These are phyloP conservation scores for Pugionium cornutum DNA, from an alignment of 345 rosid species.

Conservation along the genomic window DNA sequence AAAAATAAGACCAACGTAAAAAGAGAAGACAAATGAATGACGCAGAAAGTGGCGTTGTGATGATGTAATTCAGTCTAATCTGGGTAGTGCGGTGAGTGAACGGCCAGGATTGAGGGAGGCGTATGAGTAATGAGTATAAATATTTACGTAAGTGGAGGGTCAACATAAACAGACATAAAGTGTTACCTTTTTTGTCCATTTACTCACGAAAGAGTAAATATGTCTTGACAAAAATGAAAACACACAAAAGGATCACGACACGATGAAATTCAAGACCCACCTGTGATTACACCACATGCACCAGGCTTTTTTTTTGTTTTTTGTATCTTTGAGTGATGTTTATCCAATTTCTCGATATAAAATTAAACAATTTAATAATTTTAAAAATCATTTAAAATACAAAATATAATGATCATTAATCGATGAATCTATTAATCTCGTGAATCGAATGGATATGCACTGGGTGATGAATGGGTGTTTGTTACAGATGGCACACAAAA, in stretches of 20 bases:
- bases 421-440: background rate
- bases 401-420: too few relatives aligned
- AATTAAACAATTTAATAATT: too few relatives aligned
- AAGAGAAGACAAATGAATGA: slow-evolving; percentile 9
- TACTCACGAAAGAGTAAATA: slow-evolving; percentile 30
- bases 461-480: slow-evolving; percentile 22
- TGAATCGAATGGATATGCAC: slow-evolving; percentile 10
- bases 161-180: slow-evolving; percentile 43
- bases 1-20: background rate
- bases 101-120: slow-evolving; percentile 26
- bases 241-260: slow-evolving; percentile 9
- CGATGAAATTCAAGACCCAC: slow-evolving; percentile 30
- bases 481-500: slow-evolving; percentile 16
- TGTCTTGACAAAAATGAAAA: slow-evolving; percentile 30
- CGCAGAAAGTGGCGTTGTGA: slow-evolving; percentile 40
- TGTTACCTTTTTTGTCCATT: slow-evolving; percentile 33
- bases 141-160: slow-evolving; percentile 28
- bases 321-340: background rate
- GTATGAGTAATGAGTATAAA: background rate
- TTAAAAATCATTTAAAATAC: too few relatives aligned
- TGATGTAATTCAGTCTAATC: slow-evolving; percentile 31
- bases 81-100: slow-evolving; percentile 35
- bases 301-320: background rate
- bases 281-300: slow-evolving; percentile 19
- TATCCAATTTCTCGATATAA: too few relatives aligned